Evolutionary conservation across 768 basidiomycete genomes (phyloP).

Genomic region (Rubroboletus satanas): DNA sequence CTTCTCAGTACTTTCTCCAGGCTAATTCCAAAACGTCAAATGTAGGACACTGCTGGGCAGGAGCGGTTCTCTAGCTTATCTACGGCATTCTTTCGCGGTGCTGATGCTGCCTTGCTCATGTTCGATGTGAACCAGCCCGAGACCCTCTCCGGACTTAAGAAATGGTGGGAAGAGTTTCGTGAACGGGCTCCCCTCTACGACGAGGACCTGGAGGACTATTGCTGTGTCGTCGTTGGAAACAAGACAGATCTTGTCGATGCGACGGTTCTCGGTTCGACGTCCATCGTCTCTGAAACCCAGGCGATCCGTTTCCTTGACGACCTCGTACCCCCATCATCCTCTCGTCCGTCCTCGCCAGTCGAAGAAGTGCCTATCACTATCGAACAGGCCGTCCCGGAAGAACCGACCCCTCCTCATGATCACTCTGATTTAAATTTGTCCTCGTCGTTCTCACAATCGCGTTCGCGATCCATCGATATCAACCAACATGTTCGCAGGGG

Average conservation of each 20-base stretch:
- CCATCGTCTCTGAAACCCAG: slow-evolving; percentile 36
- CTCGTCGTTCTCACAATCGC: slow-evolving; percentile 21
- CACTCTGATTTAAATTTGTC: slow-evolving; percentile 13
- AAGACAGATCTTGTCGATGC: slow-evolving; percentile 57
- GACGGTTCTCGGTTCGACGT: slow-evolving; percentile 12
- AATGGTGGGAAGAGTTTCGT: slow-evolving; percentile 81
- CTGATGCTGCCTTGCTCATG: slow-evolving; percentile 77
- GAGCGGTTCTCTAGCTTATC: slow-evolving; percentile 84
- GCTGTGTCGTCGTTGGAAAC: slow-evolving; percentile 72
- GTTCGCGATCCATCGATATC: slow-evolving; percentile 24
- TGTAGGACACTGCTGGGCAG: slow-evolving; percentile 81
- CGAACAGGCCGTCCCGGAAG: slow-evolving; percentile 13
- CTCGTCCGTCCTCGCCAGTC: slow-evolving; percentile 4
- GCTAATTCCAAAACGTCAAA: slow-evolving; percentile 2
- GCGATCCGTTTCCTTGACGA: slow-evolving; percentile 54
- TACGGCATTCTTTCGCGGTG: slow-evolving; percentile 79
- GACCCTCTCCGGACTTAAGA: slow-evolving; percentile 53
- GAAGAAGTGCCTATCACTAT: slow-evolving; percentile 15
- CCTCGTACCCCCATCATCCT: slow-evolving; percentile 44
- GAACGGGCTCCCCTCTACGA: slow-evolving; percentile 63
- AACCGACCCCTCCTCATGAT: slow-evolving; percentile 1
- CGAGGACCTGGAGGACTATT: slow-evolving; percentile 58
- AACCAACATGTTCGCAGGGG: slow-evolving; percentile 23
- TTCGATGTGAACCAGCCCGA: slow-evolving; percentile 72
- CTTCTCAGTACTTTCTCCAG: not conserved